phyloP scores from a whole-genome alignment of 208 protist genomes.

The Acanthamoeba triangularis region DNA sequence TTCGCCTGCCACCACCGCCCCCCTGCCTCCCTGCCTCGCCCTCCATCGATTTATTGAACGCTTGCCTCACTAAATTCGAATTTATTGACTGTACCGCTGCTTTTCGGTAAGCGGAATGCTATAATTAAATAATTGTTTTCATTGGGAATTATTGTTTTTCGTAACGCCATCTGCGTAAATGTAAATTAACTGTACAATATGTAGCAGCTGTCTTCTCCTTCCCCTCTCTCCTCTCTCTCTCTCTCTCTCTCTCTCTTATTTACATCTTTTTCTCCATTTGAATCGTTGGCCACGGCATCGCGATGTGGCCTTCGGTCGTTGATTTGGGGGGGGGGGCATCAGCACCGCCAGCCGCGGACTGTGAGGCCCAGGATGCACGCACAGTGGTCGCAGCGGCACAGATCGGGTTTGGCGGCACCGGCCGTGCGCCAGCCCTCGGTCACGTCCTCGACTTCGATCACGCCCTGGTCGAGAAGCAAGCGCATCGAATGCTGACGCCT shows the following conservation, averaged over 20 bases:
- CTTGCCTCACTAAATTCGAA: no score
- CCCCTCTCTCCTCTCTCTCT: neutral
- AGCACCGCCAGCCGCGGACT: slow-evolving; percentile 23
- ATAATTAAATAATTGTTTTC: no score
- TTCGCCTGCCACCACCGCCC: neutral
- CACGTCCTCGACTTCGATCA: slow-evolving; percentile 48
- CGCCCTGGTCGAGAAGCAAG: slow-evolving; percentile 17
- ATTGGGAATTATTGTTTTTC: no score
- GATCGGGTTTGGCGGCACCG: neutral
- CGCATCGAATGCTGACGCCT: slow-evolving; percentile 15
- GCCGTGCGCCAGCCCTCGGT: slow-evolving; percentile 20
- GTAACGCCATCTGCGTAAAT: no score
- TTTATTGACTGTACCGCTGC: no score
- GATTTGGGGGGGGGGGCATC: neutral
- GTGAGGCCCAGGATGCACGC: slow-evolving; percentile 68
- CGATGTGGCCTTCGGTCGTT: neutral
- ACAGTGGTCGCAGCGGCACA: slow-evolving; percentile 47
- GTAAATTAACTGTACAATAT: slow-evolving; percentile 36
- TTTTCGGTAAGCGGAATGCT: no score
- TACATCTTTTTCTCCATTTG: neutral
- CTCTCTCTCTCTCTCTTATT: neutral
- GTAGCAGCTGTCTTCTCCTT: neutral
- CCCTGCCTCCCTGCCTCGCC: no score
- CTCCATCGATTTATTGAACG: no score
- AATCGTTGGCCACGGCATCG: neutral